phyloP scores from a whole-genome alignment of 1,139 yeast genomes.

The Sugiyamaella neomexicana region DNA sequence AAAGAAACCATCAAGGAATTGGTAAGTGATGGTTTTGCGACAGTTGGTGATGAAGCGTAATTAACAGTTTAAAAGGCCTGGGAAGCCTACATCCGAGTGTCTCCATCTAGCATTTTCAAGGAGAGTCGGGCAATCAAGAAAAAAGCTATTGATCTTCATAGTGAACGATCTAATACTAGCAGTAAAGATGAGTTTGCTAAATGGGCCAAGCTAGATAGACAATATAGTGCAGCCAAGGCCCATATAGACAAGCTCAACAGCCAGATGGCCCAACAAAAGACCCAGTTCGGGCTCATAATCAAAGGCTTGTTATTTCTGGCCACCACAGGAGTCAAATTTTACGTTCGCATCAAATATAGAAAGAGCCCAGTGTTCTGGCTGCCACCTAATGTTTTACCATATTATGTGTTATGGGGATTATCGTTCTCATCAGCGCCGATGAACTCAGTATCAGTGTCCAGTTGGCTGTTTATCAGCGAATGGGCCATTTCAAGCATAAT shows the following conservation, averaged over 20 bases:
- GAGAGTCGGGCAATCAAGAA: conserved; percentile 45
- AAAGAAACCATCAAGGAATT: conserved; percentile 16
- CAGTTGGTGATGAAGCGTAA: not conserved
- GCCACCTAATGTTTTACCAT: conserved; percentile 60
- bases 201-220: conserved; percentile 91
- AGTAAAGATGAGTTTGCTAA: conserved; percentile 94
- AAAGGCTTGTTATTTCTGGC: conserved; percentile 33
- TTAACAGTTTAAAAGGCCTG: conserved; percentile 38
- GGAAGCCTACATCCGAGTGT: conserved; percentile 45
- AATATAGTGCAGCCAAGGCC: conserved; percentile 56
- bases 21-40: conserved; percentile 15
- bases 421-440: conserved; percentile 63
- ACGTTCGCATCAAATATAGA: conserved; percentile 57
- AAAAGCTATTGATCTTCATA: conserved; percentile 51
- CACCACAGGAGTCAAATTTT: conserved; percentile 46
- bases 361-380: conserved; percentile 60
- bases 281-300: conserved; percentile 41
- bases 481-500: conserved; percentile 29
- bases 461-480: conserved; percentile 42
- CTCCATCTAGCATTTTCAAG: conserved; percentile 41
- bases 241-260: conserved; percentile 49
- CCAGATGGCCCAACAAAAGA: conserved; percentile 43
- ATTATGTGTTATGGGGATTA: conserved; percentile 54
- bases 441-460: conserved; percentile 44
- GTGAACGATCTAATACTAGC: conserved; percentile 60